phyloP scores from a whole-genome alignment of 176 grass and related monocot genomes.

The Phyllostachys edulis region DNA sequence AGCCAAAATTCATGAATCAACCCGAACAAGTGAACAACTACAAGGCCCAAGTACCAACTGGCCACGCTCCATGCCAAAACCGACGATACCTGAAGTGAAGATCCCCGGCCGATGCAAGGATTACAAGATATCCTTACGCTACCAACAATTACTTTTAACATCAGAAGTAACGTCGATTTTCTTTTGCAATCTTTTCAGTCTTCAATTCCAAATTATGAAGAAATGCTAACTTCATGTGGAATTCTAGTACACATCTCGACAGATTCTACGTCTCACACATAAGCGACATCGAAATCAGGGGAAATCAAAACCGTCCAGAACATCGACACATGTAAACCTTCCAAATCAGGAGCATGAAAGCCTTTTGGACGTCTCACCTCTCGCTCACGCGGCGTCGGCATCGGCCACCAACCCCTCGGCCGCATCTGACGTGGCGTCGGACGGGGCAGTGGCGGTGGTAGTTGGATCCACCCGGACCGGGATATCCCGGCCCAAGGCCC shows the following conservation, averaged over 20 bases:
- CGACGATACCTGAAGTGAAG: no score
- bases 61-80: neutral
- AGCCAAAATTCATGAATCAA: neutral
- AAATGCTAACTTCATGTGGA: no score
- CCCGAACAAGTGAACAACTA: no score
- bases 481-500: neutral
- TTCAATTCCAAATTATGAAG: no score
- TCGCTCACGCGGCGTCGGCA: conserved; percentile 12
- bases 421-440: conserved; percentile 37
- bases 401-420: conserved; percentile 40
- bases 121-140: no score
- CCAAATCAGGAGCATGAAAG: neutral
- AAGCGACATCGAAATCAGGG: neutral
- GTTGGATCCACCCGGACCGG: conserved; percentile 27
- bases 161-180: no score
- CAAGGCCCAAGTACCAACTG: neutral
- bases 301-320: neutral
- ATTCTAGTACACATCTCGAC: no score
- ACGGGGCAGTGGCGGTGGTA: conserved; percentile 25
- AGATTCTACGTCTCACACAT: no score
- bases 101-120: no score
- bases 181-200: no score
- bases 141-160: no score
- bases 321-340: neutral
- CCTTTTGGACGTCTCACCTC: neutral